Conservation (phyloP, 164 flowering plant genomes). For the Kingdonia uniflora region DNA sequence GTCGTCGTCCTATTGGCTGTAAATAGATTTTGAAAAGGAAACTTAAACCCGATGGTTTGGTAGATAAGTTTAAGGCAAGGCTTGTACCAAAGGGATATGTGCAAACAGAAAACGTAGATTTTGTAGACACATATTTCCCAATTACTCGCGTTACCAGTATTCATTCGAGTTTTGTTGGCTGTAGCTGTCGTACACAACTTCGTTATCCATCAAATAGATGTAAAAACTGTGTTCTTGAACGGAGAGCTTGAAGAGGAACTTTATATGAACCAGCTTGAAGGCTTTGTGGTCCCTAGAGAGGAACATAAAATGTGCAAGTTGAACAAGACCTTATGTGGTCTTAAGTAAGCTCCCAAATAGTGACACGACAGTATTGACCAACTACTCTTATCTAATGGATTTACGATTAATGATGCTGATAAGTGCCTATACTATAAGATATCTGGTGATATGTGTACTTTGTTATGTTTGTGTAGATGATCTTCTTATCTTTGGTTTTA, state of each 20-base stretch:
- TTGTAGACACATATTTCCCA: neutral
- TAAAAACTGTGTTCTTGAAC: neutral
- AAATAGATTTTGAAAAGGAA: neutral
- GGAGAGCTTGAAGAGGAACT: neutral
- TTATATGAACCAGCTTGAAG: too few relatives aligned
- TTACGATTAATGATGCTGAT: too few relatives aligned
- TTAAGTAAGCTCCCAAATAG: neutral
- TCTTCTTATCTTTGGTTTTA: neutral
- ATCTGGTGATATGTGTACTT: neutral
- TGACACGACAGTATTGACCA: constrained; percentile 1
- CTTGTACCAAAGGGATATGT: neutral
- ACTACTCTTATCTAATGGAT: neutral
- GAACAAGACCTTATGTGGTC: neutral
- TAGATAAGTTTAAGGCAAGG: neutral
- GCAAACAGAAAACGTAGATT: neutral
- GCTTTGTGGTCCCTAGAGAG: too few relatives aligned
- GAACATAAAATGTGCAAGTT: neutral
- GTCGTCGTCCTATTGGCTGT: neutral
- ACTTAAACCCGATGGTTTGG: neutral
- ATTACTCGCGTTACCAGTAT: neutral
- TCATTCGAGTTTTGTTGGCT: neutral
- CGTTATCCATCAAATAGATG: neutral
- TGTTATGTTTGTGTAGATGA: neutral
- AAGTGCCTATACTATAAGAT: too few relatives aligned
- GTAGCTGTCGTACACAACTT: neutral